A percentile compares a stretch with the other conserved stretches of the same genome.
Conservation (phyloP, 306 rosid species). For the Hippophae gyantsensis region DNA sequence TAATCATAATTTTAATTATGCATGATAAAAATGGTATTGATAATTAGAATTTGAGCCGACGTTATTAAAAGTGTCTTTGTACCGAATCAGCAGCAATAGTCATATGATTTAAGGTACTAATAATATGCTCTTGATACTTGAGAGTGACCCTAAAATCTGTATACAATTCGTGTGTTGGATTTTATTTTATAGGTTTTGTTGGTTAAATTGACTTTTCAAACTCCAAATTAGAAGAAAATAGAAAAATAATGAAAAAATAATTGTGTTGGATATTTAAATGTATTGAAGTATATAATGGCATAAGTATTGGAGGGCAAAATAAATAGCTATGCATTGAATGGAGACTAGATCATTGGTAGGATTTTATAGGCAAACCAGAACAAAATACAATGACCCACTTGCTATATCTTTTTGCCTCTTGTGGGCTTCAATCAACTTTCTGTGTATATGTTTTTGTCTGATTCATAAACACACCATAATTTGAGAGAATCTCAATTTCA, state of each 20-base stretch:
- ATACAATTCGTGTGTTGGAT: neutral
- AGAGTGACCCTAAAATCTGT: too few species aligned
- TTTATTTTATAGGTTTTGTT: neutral
- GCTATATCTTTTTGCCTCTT: slow-evolving; percentile 52
- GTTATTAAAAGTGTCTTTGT: neutral
- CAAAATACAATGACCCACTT: slow-evolving; percentile 41
- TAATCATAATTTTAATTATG: neutral
- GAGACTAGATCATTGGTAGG: slow-evolving; percentile 58
- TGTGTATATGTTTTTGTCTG: slow-evolving; percentile 55
- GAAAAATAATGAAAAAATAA: too few species aligned
- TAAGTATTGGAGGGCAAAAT: slow-evolving; percentile 46
- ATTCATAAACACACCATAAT: slow-evolving; percentile 37
- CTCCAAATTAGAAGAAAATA: too few species aligned
- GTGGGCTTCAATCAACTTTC: slow-evolving; percentile 72
- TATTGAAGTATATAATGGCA: slow-evolving; percentile 16
- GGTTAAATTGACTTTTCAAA: too few species aligned
- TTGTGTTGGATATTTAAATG: neutral
- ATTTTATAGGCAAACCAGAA: slow-evolving; percentile 27
- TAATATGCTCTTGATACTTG: too few species aligned
- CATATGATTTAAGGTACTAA: slow-evolving; percentile 26
- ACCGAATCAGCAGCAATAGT: slow-evolving; percentile 15
- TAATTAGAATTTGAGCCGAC: too few species aligned
- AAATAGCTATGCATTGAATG: slow-evolving; percentile 26
- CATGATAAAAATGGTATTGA: neutral
- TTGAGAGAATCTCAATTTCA: too few species aligned